Percentiles rank a stretch among this genome's conserved stretches.
These are phyloP conservation scores for Perilla frutescens DNA, from an alignment of 257 asterid genomes.

Conservation along the genomic window DNA sequence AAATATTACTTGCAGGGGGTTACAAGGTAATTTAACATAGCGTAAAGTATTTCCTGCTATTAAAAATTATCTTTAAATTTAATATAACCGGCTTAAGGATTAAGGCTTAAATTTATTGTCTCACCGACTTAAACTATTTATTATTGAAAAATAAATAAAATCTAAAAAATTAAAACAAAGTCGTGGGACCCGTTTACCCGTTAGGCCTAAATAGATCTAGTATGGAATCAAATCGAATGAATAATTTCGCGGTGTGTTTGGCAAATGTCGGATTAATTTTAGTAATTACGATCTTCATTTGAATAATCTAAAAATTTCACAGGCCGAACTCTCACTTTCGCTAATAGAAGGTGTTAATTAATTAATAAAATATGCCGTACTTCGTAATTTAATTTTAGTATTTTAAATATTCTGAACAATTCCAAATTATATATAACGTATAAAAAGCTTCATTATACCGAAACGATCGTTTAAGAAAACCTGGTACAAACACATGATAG, in stretches of 20 bases:
- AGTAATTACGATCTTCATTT: conserved; percentile 17
- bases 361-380: too few species aligned
- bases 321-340: not conserved
- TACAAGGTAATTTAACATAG: conserved; percentile 16
- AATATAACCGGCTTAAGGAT: conserved; percentile 21
- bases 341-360: not conserved
- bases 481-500: too few species aligned
- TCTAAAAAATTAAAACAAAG: not conserved
- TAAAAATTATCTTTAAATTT: not conserved
- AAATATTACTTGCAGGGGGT: not conserved
- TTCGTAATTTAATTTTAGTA: too few species aligned
- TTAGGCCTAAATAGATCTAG: conserved; percentile 31
- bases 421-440: too few species aligned
- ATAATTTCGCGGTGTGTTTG: conserved; percentile 34
- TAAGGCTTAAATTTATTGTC: conserved; percentile 7
- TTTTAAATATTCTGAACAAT: too few species aligned
- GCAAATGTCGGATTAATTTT: conserved; percentile 36
- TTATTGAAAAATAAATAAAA: not conserved
- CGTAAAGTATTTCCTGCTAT: conserved; percentile 19
- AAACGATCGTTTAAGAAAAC: too few species aligned
- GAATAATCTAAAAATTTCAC: not conserved
- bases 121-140: not conserved
- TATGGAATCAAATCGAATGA: conserved; percentile 17
- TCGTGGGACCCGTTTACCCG: conserved; percentile 42
- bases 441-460: too few species aligned